These are phyloP conservation scores for Candida sphagnicola DNA, from an alignment of 805 yeast species.

Conservation along the genomic window DNA sequence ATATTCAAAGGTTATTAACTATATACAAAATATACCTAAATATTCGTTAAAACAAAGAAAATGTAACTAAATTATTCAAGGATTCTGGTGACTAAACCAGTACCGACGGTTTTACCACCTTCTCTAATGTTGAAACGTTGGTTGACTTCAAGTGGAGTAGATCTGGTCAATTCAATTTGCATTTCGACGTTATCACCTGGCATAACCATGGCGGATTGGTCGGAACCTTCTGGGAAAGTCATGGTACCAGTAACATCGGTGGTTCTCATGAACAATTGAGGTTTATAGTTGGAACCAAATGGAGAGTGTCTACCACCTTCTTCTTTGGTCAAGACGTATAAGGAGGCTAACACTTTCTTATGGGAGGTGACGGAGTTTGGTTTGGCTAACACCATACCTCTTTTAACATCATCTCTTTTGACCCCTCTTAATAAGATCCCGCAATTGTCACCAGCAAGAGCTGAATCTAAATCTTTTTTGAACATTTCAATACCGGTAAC, in stretches of 20 bases:
- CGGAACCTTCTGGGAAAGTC: slow-evolving; percentile 84
- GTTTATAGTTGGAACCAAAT: slow-evolving; percentile 95
- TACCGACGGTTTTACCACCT: slow-evolving; percentile 99
- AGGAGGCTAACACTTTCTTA: slow-evolving; percentile 88
- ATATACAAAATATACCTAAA: slow-evolving; percentile 5
- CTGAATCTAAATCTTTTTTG: slow-evolving; percentile 96
- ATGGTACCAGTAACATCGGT: slow-evolving; percentile 90
- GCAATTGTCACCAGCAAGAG: slow-evolving; percentile 99
- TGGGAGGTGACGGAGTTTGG: slow-evolving; percentile 90
- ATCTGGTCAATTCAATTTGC: slow-evolving; percentile 84
- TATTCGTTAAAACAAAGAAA: not conserved
- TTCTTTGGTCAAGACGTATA: slow-evolving; percentile 89
- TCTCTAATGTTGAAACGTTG: slow-evolving; percentile 99
- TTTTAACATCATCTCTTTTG: slow-evolving; percentile 92
- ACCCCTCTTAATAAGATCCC: slow-evolving; percentile 97
- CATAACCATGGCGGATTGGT: slow-evolving; percentile 84
- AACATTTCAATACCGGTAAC: slow-evolving; percentile 99
- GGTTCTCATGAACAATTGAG: slow-evolving; percentile 95
- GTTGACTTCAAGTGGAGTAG: slow-evolving; percentile 92
- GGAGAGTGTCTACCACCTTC: slow-evolving; percentile 99
- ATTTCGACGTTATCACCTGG: slow-evolving; percentile 99
- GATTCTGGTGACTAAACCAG: slow-evolving; percentile 95
- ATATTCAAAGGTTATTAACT: slow-evolving; percentile 3
- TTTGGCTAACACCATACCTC: slow-evolving; percentile 97
- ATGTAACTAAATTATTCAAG: slow-evolving; percentile 44